phyloP scores from a whole-genome alignment of 139 green algal genomes.

The Diplosphaera chodatii region DNA sequence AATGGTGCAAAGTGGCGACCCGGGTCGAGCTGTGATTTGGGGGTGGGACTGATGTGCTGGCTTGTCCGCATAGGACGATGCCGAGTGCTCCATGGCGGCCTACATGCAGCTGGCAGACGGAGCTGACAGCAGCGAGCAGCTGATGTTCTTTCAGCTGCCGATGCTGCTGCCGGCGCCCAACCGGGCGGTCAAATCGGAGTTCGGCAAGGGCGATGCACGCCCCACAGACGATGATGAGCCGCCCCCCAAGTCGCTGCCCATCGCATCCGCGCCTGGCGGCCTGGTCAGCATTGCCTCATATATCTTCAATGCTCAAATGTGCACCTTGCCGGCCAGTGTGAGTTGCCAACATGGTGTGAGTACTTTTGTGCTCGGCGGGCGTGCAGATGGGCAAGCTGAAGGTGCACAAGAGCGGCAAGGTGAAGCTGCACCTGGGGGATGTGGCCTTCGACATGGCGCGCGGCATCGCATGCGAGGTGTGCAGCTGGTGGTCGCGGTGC shows the following conservation, averaged over 20 bases:
- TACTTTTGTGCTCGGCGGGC: neutral
- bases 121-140: conserved; percentile 17
- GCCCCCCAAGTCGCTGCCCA: neutral
- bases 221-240: neutral
- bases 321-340: too few relatives aligned
- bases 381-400: conserved; percentile 53
- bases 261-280: conserved; percentile 23
- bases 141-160: conserved; percentile 61
- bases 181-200: neutral
- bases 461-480: conserved; percentile 36
- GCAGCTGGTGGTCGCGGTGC: too few relatives aligned
- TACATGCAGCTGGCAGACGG: conserved; percentile 16
- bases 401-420: conserved; percentile 58
- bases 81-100: neutral
- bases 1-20: too few relatives aligned
- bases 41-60: too few relatives aligned
- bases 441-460: conserved; percentile 58
- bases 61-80: too few relatives aligned
- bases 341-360: too few relatives aligned
- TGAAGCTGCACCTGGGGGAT: conserved; percentile 67
- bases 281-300: neutral
- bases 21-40: too few relatives aligned
- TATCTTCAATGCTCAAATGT: too few relatives aligned
- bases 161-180: conserved; percentile 28
- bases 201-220: neutral